These are phyloP conservation scores for Madurella fahalii DNA, from an alignment of 2,329 filamentous ascomycete genomes.

Conservation along the genomic window DNA sequence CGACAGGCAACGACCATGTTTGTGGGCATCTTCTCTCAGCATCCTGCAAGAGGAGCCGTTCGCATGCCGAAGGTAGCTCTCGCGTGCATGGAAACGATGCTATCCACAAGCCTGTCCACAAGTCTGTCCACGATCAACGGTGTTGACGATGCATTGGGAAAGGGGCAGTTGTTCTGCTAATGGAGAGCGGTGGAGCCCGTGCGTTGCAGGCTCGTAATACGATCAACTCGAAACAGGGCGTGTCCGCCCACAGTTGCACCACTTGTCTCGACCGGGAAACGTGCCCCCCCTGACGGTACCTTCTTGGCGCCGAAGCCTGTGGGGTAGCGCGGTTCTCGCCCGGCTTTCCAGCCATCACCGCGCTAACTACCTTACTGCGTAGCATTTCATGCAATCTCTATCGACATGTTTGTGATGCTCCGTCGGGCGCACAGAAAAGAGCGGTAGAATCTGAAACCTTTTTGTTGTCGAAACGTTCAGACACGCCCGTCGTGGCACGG, in stretches of 20 bases:
- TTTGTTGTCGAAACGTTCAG: not conserved
- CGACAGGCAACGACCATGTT: not conserved
- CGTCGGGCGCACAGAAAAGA: not conserved
- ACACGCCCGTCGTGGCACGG: not conserved
- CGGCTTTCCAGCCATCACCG: too few species aligned
- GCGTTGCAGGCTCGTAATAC: conserved; percentile 11
- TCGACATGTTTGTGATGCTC: too few species aligned
- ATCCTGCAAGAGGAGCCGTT: not conserved
- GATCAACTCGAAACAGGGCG: conserved; percentile 16
- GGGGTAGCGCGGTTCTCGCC: not conserved
- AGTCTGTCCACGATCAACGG: not conserved
- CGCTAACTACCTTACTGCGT: not conserved
- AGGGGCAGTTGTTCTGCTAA: not conserved
- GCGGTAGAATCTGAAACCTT: not conserved
- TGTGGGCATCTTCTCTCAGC: not conserved
- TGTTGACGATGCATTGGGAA: not conserved
- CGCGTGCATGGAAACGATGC: conserved; percentile 2
- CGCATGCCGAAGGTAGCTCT: not conserved
- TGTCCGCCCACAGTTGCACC: conserved; percentile 7
- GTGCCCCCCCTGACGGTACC: conserved; percentile 10
- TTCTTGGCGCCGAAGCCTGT: conserved; percentile 13
- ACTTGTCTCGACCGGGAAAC: conserved; percentile 9
- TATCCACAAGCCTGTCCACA: conserved; percentile 4
- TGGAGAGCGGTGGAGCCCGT: not conserved
- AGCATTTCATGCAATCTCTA: not conserved